Percentiles rank a stretch among this genome's conserved stretches.
Evolutionary conservation across 805 yeast genomes (phyloP).

Genomic region (Lipomyces starkeyi): DNA sequence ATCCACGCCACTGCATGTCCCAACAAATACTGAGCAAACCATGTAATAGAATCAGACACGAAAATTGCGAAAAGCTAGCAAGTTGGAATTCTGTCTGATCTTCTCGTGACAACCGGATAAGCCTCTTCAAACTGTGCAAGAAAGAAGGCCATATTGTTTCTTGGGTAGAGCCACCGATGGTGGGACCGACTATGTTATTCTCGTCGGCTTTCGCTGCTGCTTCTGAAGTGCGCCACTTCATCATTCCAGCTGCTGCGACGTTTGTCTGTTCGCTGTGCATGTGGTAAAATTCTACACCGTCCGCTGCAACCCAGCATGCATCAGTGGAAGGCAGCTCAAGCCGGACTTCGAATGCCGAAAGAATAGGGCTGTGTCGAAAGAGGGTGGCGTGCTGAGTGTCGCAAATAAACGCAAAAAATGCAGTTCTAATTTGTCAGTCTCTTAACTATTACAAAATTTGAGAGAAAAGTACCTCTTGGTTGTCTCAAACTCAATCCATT

Average conservation of each 20-base stretch:
- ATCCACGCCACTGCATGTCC: slow-evolving; percentile 47
- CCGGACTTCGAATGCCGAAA: slow-evolving; percentile 54
- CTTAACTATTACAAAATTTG: background rate
- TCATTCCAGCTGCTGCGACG: slow-evolving; percentile 24
- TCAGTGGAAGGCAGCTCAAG: slow-evolving; percentile 56
- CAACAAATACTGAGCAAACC: slow-evolving; percentile 48
- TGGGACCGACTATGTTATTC: slow-evolving; percentile 6
- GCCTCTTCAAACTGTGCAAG: slow-evolving; percentile 32
- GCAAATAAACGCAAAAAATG: slow-evolving; percentile 51
- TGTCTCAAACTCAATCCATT: slow-evolving; percentile 56
- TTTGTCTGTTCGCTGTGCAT: slow-evolving; percentile 25
- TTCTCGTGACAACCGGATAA: slow-evolving; percentile 29
- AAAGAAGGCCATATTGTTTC: slow-evolving; percentile 34
- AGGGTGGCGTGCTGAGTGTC: slow-evolving; percentile 53
- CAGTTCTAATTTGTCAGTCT: slow-evolving; percentile 42
- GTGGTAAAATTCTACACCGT: slow-evolving; percentile 33
- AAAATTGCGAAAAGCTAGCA: slow-evolving; percentile 45
- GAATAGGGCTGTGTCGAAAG: slow-evolving; percentile 45
- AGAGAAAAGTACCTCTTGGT: slow-evolving; percentile 43
- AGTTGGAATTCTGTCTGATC: slow-evolving; percentile 32
- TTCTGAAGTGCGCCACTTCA: slow-evolving; percentile 17
- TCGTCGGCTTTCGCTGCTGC: background rate
- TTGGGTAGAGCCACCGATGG: slow-evolving; percentile 1
- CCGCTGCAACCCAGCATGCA: slow-evolving; percentile 52
- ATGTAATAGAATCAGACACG: slow-evolving; percentile 49